Percentiles rank a stretch among this genome's conserved stretches.
phyloP scores from a whole-genome alignment of 2,329 filamentous ascomycete genomes.

The Hypoxylon sp. region DNA sequence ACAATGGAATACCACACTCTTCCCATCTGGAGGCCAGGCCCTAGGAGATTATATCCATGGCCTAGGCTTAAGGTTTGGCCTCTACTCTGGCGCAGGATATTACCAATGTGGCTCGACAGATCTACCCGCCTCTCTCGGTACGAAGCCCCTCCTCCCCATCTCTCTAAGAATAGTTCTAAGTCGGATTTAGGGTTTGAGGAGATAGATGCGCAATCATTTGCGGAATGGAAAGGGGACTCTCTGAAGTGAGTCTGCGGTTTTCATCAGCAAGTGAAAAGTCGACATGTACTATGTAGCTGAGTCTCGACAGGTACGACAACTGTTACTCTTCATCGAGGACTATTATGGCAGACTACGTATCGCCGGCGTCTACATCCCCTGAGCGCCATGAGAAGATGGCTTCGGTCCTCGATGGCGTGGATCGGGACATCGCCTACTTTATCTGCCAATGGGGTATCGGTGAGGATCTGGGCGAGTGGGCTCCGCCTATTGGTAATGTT shows the following conservation, averaged over 20 bases:
- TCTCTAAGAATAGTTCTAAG: constrained; percentile 7
- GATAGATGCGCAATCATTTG: constrained; percentile 60
- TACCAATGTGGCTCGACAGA: constrained; percentile 61
- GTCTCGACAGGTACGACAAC: constrained; percentile 61
- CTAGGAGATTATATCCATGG: constrained; percentile 66
- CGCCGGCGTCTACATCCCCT: constrained; percentile 57
- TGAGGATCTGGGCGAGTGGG: constrained; percentile 63
- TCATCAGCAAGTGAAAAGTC: neutral
- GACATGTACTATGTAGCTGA: constrained; percentile 7
- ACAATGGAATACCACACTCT: constrained; percentile 65
- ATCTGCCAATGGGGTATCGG: constrained; percentile 69
- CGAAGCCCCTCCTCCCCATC: constrained; percentile 5
- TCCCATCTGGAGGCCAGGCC: constrained; percentile 64
- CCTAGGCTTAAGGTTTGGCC: constrained; percentile 65
- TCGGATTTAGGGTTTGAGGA: constrained; percentile 57
- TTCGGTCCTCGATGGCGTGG: constrained; percentile 56
- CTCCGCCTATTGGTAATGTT: constrained; percentile 61
- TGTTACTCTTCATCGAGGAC: constrained; percentile 62
- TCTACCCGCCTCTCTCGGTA: constrained; percentile 62
- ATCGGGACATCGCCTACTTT: constrained; percentile 63
- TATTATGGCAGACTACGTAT: constrained; percentile 60
- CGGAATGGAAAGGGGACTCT: constrained; percentile 62
- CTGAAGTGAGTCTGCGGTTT: constrained; percentile 62
- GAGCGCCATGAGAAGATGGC: constrained; percentile 64
- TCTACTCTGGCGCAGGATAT: constrained; percentile 67